phyloP scores from a whole-genome alignment of 768 basidiomycete genomes.

The Amanita phalloides region DNA sequence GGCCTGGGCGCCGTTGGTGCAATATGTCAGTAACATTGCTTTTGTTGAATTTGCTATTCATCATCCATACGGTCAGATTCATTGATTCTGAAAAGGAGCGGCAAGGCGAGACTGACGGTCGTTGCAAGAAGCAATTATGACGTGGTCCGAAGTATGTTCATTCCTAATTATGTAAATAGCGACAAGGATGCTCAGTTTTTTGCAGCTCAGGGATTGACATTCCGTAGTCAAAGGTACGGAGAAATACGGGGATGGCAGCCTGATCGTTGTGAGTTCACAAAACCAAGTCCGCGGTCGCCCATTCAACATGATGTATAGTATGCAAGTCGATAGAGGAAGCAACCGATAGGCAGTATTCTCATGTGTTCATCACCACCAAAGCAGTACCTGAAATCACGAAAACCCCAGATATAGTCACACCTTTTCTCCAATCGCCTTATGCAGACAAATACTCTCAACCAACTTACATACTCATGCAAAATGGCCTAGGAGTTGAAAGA shows the following conservation, averaged over 20 bases:
- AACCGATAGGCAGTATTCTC: constrained; percentile 46
- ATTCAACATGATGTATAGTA: constrained; percentile 26
- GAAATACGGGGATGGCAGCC: constrained; percentile 49
- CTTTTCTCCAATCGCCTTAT: constrained; percentile 41
- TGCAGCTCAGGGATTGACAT: constrained; percentile 40
- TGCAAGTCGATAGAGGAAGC: constrained; percentile 49
- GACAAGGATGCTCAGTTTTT: neutral
- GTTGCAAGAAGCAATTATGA: constrained; percentile 67
- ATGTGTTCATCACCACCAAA: constrained; percentile 63
- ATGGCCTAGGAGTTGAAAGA: constrained; percentile 61
- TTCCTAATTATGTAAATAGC: neutral
- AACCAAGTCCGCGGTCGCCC: neutral
- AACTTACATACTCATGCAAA: constrained; percentile 55
- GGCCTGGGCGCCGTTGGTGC: constrained; percentile 60
- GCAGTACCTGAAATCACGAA: constrained; percentile 54
- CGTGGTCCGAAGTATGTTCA: constrained; percentile 31
- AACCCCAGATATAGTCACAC: constrained; percentile 45
- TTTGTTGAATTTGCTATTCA: neutral
- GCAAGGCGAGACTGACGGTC: constrained; percentile 53
- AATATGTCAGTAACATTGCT: constrained; percentile 35
- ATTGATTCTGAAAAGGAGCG: constrained; percentile 43
- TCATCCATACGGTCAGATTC: constrained; percentile 29
- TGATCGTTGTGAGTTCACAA: constrained; percentile 38
- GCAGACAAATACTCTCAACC: constrained; percentile 36
- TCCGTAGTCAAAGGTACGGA: constrained; percentile 53